Evolutionary conservation across 169 alveolate genomes (phyloP).

Genomic region (Plasmodium vivax): DNA sequence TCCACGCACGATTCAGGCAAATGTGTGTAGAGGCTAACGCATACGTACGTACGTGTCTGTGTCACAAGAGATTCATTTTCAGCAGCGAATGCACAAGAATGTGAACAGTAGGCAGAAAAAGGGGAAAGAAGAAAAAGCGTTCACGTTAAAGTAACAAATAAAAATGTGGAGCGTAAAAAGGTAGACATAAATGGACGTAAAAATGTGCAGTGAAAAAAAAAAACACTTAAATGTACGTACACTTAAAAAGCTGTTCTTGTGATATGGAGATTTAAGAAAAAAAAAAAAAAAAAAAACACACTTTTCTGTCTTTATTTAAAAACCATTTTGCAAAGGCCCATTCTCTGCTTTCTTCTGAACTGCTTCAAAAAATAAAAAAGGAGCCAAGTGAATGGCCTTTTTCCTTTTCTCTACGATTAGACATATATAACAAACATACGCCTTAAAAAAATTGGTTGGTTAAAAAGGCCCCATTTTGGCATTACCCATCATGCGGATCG

Average conservation of each 20-base stretch:
- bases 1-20: not conserved
- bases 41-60: slow-evolving; percentile 8
- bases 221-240: slow-evolving; percentile 37
- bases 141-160: slow-evolving; percentile 12
- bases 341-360: not conserved
- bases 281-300: not conserved
- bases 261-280: not conserved
- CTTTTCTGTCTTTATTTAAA: not conserved
- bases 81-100: not conserved
- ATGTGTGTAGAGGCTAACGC: not conserved
- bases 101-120: not conserved
- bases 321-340: not conserved
- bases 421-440: slow-evolving; percentile 3
- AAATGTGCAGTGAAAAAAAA: not conserved
- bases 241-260: slow-evolving; percentile 20
- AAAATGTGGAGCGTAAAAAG: not conserved
- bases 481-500: not conserved
- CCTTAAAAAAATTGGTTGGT: not conserved
- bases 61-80: not conserved
- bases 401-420: not conserved
- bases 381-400: not conserved
- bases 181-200: not conserved
- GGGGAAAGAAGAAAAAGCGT: not conserved
- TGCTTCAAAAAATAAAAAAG: not conserved
- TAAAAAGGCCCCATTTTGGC: not conserved